A percentile compares a stretch with the other conserved stretches of the same genome.
Evolutionary conservation across 2,329 filamentous ascomycete species (phyloP).

Genomic region (Didymella lethalis): DNA sequence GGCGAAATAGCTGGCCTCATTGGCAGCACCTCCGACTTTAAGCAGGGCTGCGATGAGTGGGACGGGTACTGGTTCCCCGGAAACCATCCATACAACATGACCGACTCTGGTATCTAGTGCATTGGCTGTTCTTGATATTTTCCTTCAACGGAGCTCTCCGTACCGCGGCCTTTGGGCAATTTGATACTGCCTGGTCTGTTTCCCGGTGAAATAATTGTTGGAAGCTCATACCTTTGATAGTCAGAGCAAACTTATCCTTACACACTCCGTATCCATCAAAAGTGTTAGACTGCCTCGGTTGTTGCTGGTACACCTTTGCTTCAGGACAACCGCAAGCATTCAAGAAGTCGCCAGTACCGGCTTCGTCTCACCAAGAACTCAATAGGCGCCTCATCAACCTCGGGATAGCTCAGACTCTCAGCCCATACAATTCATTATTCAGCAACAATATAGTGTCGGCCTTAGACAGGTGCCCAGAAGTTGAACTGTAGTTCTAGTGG

Average conservation of each 20-base stretch:
- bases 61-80: constrained; percentile 44
- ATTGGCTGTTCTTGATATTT: background rate
- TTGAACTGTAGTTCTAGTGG: background rate
- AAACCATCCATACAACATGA: constrained; percentile 43
- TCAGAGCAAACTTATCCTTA: background rate
- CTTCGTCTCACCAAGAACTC: background rate
- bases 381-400: background rate
- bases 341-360: background rate
- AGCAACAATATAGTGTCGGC: background rate
- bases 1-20: constrained; percentile 34
- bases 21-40: constrained; percentile 33
- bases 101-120: constrained; percentile 42
- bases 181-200: background rate
- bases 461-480: background rate
- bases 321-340: background rate
- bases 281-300: background rate
- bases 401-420: background rate
- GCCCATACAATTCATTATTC: background rate
- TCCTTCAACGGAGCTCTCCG: background rate
- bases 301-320: background rate
- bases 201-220: background rate
- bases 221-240: background rate
- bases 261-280: background rate
- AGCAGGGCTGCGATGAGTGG: constrained; percentile 44
- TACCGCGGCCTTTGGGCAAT: background rate